Base-by-base conservation (phyloP, 257 asterid genomes). In the Capsicum pubescens region DNA sequence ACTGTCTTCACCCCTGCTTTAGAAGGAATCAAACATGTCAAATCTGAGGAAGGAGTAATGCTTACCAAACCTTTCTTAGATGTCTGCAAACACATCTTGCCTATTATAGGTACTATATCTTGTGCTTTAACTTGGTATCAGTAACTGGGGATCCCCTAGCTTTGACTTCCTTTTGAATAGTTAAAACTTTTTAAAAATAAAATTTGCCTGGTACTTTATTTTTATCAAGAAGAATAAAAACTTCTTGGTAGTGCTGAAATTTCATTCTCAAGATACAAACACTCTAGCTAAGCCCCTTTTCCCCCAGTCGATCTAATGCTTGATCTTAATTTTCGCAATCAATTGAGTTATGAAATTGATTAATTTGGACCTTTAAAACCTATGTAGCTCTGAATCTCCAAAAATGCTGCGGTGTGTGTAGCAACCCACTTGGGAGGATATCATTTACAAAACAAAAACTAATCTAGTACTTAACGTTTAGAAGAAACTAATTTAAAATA, bases 11-110 rank as follows among this genome's bases (percentile, higher is more conserved):
- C 92, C 66, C 98, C 99, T 81, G 98, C 98, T 26, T 81, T 96
- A 87, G 98, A 94, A 83, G 97, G 97, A 88, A 93, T 96, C 97
- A 90, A 94, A 87, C 94, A 92, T 83, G 97, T 96, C 79, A 94
- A 91, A 84, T 89, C 99, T 13, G 95, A 87, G 89, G 93, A 91
- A 63, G 98, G 98, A 88, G 93, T 87, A 46, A 90, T 94, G 89
- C 98, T 96, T 70, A 90, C 98, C 35, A 94, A 90, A 89, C 97
- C 93, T 57, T 94, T 96, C 93, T 87, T 96, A 92, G 98, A 96
- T 56, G 97, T 90, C 60, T 96, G 99, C 98, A 96, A 91, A 88
- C 91, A 82, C 85, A 90, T 96, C 80, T 84, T 96, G 83, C 99
- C 99, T 56, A 92, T 96, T 19, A 91, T 94, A 87, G 99, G 99